phyloP scores from a whole-genome alignment of 2,329 filamentous ascomycete species.

The Penicillium glabrum region DNA sequence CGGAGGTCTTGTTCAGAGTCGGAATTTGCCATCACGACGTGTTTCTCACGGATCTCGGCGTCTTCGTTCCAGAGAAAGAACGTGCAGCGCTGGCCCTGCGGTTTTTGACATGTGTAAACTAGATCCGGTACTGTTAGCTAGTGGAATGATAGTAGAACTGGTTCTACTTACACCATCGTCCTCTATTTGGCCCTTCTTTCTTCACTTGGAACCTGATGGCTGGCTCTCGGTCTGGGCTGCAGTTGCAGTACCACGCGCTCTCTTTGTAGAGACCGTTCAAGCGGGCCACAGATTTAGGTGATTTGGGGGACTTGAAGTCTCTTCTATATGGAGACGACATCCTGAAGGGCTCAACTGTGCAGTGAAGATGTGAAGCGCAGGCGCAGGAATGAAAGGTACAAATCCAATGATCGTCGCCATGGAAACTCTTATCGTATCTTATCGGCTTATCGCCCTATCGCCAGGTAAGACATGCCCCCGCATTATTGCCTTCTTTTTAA shows the following conservation, averaged over 20 bases:
- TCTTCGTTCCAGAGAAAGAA: constrained; percentile 65
- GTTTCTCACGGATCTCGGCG: constrained; percentile 54
- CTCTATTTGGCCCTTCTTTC: constrained; percentile 58
- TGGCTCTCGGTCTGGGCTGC: constrained; percentile 50
- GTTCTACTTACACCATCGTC: constrained; percentile 49
- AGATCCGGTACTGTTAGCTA: not conserved
- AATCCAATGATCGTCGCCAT: constrained; percentile 14
- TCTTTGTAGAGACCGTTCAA: constrained; percentile 43
- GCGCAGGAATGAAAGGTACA: not conserved
- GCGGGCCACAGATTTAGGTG: constrained; percentile 23
- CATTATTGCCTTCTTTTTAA: not conserved
- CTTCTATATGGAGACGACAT: constrained; percentile 25
- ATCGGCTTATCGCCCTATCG: not conserved
- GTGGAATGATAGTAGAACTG: not conserved
- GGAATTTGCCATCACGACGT: constrained; percentile 50
- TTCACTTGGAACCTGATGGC: constrained; percentile 58
- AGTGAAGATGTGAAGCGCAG: not conserved
- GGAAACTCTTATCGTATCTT: constrained; percentile 22
- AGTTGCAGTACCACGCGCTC: constrained; percentile 56
- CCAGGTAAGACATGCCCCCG: not conserved
- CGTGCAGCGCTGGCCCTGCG: constrained; percentile 49
- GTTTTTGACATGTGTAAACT: constrained; percentile 60
- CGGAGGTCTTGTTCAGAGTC: constrained; percentile 42
- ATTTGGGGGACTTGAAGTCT: constrained; percentile 1
- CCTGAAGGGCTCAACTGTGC: not conserved